Percentiles rank a stretch among this genome's conserved stretches.
phyloP scores from a whole-genome alignment of 2,329 filamentous ascomycete species.

The Colletotrichum coccodes region DNA sequence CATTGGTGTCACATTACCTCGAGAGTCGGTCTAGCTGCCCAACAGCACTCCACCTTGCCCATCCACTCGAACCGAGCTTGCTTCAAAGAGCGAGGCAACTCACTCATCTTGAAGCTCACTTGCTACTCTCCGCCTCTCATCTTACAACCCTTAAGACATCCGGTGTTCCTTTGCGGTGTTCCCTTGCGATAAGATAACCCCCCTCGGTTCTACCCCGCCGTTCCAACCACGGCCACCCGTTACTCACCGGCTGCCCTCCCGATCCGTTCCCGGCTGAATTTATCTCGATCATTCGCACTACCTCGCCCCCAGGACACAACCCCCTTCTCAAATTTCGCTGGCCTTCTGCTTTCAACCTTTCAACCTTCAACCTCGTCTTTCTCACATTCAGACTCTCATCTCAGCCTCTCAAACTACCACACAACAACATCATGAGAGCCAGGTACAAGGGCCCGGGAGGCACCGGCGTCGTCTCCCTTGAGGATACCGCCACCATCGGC shows the following conservation, averaged over 20 bases:
- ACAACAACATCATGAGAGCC: conserved; percentile 64
- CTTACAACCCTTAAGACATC: not conserved
- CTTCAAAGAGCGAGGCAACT: not conserved
- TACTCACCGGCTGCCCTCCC: not conserved
- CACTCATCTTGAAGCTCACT: not conserved
- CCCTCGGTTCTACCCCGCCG: conserved; percentile 12
- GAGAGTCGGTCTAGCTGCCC: not conserved
- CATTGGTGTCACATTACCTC: not conserved
- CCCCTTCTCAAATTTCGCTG: not conserved
- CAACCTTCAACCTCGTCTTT: not conserved
- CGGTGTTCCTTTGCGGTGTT: not conserved
- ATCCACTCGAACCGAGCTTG: not conserved
- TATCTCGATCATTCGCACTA: not conserved
- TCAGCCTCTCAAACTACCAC: not conserved
- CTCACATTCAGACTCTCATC: not conserved
- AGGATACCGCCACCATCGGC: conserved; percentile 73
- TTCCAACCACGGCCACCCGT: conserved; percentile 9
- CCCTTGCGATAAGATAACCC: conserved; percentile 18
- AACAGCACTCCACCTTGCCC: not conserved
- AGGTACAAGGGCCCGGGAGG: conserved; percentile 81
- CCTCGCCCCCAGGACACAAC: not conserved
- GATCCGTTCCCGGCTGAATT: conserved; percentile 15
- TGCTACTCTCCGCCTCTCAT: not conserved
- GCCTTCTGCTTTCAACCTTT: not conserved
- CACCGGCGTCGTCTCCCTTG: conserved; percentile 74